These are phyloP conservation scores for Pleurotus citrinopileatus DNA, from an alignment of 768 basidiomycete species.

Conservation along the genomic window DNA sequence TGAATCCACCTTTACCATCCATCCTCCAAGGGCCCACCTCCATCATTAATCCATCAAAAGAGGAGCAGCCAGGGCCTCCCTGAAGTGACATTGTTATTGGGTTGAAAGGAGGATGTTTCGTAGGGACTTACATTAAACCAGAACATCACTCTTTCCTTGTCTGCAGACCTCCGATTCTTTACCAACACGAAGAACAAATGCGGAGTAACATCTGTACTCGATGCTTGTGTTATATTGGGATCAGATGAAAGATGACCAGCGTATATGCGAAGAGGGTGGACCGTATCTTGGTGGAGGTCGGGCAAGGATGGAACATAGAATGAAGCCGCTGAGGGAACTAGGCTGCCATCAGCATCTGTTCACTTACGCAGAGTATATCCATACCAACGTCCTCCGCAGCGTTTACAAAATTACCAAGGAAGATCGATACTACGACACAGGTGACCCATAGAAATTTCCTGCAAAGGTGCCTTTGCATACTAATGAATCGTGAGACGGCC, in stretches of 20 bases:
- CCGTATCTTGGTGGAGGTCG: conserved; percentile 68
- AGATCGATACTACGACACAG: neutral
- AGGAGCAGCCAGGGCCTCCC: conserved; percentile 97
- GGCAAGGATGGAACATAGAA: conserved; percentile 82
- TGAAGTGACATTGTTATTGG: conserved; percentile 26
- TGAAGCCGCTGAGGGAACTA: conserved; percentile 77
- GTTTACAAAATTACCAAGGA: neutral
- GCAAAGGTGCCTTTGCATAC: conserved; percentile 1
- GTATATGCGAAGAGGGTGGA: conserved; percentile 73
- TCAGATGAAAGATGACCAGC: conserved; percentile 86
- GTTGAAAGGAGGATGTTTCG: neutral
- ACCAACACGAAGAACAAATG: conserved; percentile 90
- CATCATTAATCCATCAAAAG: conserved; percentile 97
- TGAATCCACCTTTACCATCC: conserved; percentile 70
- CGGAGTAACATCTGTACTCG: conserved; percentile 60
- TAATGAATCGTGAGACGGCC: conserved; percentile 5
- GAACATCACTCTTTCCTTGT: conserved; percentile 86
- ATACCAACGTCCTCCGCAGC: neutral
- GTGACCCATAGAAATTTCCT: neutral
- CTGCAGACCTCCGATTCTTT: conserved; percentile 84
- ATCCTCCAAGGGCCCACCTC: conserved; percentile 92
- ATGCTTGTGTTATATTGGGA: conserved; percentile 49
- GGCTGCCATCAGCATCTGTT: neutral
- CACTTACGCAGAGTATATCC: neutral
- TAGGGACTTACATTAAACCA: conserved; percentile 93